Conservation (phyloP, 768 basidiomycete genomes). For the Serendipita vermifera region DNA sequence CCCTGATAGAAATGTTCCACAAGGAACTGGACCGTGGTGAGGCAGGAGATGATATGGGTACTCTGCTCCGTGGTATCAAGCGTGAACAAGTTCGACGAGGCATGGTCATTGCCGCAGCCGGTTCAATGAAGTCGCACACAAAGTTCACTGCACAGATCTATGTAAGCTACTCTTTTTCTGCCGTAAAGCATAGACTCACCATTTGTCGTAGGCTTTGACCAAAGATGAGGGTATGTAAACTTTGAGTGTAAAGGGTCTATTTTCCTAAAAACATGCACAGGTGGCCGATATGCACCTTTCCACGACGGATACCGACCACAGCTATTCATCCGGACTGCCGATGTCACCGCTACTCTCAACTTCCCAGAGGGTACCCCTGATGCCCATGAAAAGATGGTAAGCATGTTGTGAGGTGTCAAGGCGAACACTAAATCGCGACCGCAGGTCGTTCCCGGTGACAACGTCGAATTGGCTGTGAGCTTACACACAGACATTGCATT, state of each 20-base stretch:
- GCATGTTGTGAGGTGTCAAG: conserved; percentile 13
- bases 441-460: conserved; percentile 95
- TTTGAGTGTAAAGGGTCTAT: conserved; percentile 2
- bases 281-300: conserved; percentile 85
- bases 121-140: conserved; percentile 85
- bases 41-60: conserved; percentile 99
- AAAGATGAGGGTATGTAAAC: conserved; percentile 56
- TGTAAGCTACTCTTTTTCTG: conserved; percentile 28
- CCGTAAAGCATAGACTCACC: not conserved
- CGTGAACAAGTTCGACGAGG: conserved; percentile 92
- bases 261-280: conserved; percentile 15
- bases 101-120: conserved; percentile 79
- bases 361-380: conserved; percentile 80
- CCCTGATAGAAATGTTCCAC: conserved; percentile 89
- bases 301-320: conserved; percentile 90
- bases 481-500: conserved; percentile 78
- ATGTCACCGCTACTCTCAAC: conserved; percentile 70
- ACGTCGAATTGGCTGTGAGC: conserved; percentile 80
- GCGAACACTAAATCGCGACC: conserved; percentile 10
- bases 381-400: conserved; percentile 76
- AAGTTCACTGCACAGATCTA: conserved; percentile 93
- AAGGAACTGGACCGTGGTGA: conserved; percentile 96
- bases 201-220: conserved; percentile 47
- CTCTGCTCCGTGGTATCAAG: conserved; percentile 90
- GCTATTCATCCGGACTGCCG: conserved; percentile 89